phyloP scores from a whole-genome alignment of 768 basidiomycete genomes.

The Cyclocybe aegerita region DNA sequence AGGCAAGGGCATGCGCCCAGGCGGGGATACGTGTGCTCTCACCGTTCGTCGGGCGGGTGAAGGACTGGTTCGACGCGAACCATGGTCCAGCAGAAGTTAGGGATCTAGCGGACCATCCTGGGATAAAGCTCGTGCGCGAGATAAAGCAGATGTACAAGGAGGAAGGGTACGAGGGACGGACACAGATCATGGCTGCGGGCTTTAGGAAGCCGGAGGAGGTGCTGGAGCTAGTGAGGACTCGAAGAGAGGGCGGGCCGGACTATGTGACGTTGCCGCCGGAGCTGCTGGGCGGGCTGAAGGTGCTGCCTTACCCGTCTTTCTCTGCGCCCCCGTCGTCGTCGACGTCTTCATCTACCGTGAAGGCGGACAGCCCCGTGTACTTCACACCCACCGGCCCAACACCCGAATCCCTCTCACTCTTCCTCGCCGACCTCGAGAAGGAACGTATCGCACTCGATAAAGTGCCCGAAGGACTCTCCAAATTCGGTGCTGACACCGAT shows the following conservation, averaged over 20 bases:
- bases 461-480: conserved; percentile 33
- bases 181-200: conserved; percentile 35
- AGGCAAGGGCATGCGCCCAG: conserved; percentile 36
- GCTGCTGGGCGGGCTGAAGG: conserved; percentile 26
- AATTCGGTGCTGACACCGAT: conserved; percentile 32
- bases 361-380: conserved; percentile 10
- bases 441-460: conserved; percentile 31
- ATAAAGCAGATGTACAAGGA: conserved; percentile 25
- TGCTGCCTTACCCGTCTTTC: neutral
- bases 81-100: conserved; percentile 6
- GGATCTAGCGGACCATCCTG: conserved; percentile 27
- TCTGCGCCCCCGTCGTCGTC: neutral
- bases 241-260: conserved; percentile 26
- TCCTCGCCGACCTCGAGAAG: conserved; percentile 18
- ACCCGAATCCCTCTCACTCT: conserved; percentile 14
- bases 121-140: conserved; percentile 27
- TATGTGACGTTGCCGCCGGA: conserved; percentile 34
- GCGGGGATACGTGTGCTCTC: conserved; percentile 33
- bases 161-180: conserved; percentile 17
- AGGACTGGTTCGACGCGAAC: conserved; percentile 34
- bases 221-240: conserved; percentile 26
- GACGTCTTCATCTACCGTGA: conserved; percentile 3
- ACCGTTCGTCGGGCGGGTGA: conserved; percentile 38
- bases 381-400: conserved; percentile 9
- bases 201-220: conserved; percentile 32